Conservation (phyloP, 2,329 filamentous ascomycete genomes). For the Immersiporthe knoxdaviesiana region DNA sequence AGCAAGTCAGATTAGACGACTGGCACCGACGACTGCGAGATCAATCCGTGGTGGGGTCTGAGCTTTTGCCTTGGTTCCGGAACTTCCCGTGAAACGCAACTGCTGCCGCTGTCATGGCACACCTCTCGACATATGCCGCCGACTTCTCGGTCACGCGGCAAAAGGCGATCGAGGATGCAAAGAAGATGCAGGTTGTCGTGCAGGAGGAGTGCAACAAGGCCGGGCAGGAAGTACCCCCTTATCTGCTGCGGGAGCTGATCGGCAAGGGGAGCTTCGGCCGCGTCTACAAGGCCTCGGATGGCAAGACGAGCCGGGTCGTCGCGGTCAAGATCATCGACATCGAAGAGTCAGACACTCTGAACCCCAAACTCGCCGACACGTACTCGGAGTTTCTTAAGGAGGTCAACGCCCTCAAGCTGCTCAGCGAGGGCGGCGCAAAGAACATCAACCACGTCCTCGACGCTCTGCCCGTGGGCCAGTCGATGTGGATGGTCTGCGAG, state of each 20-base stretch:
- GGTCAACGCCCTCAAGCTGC: constrained; percentile 69
- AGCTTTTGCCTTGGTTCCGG: background rate
- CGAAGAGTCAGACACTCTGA: constrained; percentile 72
- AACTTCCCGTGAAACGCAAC: too few relatives aligned
- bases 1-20: background rate
- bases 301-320: constrained; percentile 58
- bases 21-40: background rate
- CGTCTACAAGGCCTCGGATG: constrained; percentile 67
- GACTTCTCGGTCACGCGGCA: constrained; percentile 54
- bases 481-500: constrained; percentile 88
- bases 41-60: background rate
- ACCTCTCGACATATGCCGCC: constrained; percentile 47
- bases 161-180: constrained; percentile 70
- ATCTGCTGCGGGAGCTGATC: constrained; percentile 72
- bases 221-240: constrained; percentile 65
- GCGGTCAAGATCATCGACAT: constrained; percentile 85
- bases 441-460: constrained; percentile 85
- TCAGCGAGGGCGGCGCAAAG: constrained; percentile 73
- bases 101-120: constrained; percentile 39
- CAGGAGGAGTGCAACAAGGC: constrained; percentile 63
- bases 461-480: constrained; percentile 74
- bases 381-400: constrained; percentile 73
- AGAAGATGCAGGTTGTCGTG: constrained; percentile 68
- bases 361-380: constrained; percentile 67
- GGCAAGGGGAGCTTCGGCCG: constrained; percentile 76